Conservation (phyloP, 73 alveolate species). For the Paramecium pentaurelia region DNA sequence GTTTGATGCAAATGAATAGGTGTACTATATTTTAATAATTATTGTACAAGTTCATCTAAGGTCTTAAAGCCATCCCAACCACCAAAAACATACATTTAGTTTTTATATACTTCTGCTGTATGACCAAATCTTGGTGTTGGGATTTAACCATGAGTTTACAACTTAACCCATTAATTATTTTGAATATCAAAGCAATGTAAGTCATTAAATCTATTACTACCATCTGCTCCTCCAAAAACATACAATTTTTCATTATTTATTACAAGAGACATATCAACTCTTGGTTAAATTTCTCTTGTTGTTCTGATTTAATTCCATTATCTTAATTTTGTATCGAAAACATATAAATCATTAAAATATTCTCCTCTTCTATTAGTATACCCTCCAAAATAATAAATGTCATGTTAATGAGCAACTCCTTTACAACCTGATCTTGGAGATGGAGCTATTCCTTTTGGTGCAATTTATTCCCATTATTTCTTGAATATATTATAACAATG, state of each 20-base stretch:
- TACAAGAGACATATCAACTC: conserved; percentile 40
- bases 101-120: conserved; percentile 48
- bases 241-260: conserved; percentile 7
- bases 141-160: conserved; percentile 24
- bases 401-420: conserved; percentile 14
- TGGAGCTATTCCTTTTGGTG: not conserved
- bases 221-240: conserved; percentile 45
- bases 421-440: conserved; percentile 41
- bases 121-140: conserved; percentile 47
- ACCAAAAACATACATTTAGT: conserved; percentile 41
- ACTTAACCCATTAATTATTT: not conserved
- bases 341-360: conserved; percentile 28
- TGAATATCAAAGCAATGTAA: conserved; percentile 29
- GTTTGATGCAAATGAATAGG: conserved; percentile 35
- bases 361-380: conserved; percentile 39
- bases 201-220: conserved; percentile 21
- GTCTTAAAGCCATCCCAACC: conserved; percentile 50
- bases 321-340: not conserved
- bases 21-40: not conserved
- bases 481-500: not conserved
- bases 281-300: not conserved
- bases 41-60: not conserved
- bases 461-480: not conserved
- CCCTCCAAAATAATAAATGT: conserved; percentile 40
- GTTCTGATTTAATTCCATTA: not conserved